phyloP scores from a whole-genome alignment of 495 filamentous ascomycete species.

The Bathelium albidoporum region DNA sequence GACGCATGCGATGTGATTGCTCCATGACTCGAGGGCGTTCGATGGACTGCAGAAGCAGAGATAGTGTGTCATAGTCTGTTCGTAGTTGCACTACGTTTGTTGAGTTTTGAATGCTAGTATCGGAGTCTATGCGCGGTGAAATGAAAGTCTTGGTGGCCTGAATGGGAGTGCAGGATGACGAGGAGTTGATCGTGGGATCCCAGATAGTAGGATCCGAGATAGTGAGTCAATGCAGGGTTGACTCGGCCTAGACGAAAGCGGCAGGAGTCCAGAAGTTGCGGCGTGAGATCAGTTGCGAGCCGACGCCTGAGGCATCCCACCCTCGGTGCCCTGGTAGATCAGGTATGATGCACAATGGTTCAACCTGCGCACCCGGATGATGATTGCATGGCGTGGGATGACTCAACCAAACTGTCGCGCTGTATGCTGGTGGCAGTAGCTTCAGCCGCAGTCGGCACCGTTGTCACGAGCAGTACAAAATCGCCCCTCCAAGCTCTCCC shows the following conservation, averaged over 20 bases:
- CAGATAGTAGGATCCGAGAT: too few species aligned
- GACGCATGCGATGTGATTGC: not conserved
- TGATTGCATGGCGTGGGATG: not conserved
- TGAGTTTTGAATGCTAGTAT: not conserved
- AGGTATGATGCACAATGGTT: too few species aligned
- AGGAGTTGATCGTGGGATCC: too few species aligned
- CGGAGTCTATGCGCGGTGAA: not conserved
- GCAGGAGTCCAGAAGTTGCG: too few species aligned
- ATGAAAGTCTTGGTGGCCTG: not conserved
- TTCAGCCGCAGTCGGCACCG: not conserved
- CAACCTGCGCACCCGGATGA: too few species aligned
- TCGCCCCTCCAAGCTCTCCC: conserved; percentile 1
- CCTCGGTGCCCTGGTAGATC: too few species aligned
- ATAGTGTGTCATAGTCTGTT: not conserved
- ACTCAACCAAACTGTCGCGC: not conserved
- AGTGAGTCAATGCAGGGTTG: too few species aligned
- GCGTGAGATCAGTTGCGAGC: too few species aligned
- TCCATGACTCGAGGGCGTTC: not conserved
- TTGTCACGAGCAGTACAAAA: not conserved
- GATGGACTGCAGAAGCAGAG: not conserved
- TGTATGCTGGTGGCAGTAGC: not conserved
- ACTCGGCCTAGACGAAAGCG: too few species aligned
- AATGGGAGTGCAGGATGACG: not conserved
- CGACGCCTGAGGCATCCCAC: too few species aligned
- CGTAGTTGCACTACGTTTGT: not conserved